Conservation (phyloP, 1,284 basidiomycete genomes). For the Dichomitus squalens region DNA sequence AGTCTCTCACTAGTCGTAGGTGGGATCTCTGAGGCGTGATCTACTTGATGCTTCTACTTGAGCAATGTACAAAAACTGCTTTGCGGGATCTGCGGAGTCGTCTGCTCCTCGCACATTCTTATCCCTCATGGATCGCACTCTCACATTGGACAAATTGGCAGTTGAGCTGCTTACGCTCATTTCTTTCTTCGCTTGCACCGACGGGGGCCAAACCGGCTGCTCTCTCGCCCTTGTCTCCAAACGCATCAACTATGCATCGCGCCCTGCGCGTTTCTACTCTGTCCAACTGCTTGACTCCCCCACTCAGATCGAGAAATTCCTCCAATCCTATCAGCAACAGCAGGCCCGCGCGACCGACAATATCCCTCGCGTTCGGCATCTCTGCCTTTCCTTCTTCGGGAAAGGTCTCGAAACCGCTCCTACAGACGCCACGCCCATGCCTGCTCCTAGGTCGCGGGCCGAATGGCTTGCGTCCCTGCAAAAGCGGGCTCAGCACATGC, state of each 20-base stretch:
- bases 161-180: slow-evolving; percentile 22
- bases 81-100: neutral
- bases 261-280: slow-evolving; percentile 21
- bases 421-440: neutral
- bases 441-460: slow-evolving; percentile 11
- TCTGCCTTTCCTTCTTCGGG: slow-evolving; percentile 22
- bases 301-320: slow-evolving; percentile 16
- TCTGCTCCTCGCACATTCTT: no score
- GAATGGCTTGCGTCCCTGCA: slow-evolving; percentile 17
- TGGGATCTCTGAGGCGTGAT: neutral
- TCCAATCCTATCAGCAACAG: slow-evolving; percentile 16
- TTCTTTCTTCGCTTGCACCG: slow-evolving; percentile 19
- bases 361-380: slow-evolving; percentile 21
- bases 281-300: slow-evolving; percentile 18
- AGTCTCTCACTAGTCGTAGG: neutral
- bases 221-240: slow-evolving; percentile 20
- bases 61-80: neutral
- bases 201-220: slow-evolving; percentile 20
- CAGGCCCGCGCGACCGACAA: slow-evolving; percentile 11
- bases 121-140: neutral
- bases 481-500: slow-evolving; percentile 14
- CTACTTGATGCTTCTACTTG: neutral
- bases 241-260: slow-evolving; percentile 19
- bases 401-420: slow-evolving; percentile 1
- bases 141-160: slow-evolving; percentile 19